These are phyloP conservation scores for Ajuga chamaepitys DNA, from an alignment of 257 asterid genomes.

Conservation along the genomic window DNA sequence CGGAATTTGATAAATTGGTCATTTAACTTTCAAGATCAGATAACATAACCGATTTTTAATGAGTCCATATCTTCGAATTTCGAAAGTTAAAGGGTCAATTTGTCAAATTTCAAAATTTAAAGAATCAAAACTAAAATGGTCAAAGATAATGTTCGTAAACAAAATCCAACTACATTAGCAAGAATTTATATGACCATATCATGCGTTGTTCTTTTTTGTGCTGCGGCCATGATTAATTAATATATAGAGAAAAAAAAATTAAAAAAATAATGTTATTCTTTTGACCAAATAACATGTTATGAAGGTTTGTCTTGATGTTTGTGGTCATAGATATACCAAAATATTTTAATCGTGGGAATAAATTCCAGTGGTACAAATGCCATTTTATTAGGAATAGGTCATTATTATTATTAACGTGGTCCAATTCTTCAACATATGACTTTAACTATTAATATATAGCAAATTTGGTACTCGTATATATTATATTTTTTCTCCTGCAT, in stretches of 20 bases:
- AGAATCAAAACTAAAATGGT: no score
- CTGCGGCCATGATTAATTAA: slow-evolving; percentile 20
- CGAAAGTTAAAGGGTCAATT: no score
- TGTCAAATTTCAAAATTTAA: no score
- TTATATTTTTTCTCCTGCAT: no score
- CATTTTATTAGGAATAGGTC: slow-evolving; percentile 5
- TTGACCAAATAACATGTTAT: slow-evolving; percentile 32
- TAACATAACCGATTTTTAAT: no score
- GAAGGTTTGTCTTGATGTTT: slow-evolving; percentile 9
- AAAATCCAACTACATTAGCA: no score
- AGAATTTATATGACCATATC: neutral
- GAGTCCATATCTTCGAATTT: no score
- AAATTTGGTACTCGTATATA: neutral
- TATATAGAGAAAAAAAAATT: neutral
- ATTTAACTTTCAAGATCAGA: no score
- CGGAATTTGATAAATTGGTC: no score
- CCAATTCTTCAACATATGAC: slow-evolving; percentile 9
- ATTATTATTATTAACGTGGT: slow-evolving; percentile 18
- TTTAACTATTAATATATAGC: neutral
- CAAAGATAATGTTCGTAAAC: no score
- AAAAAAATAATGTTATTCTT: neutral
- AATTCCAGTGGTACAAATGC: slow-evolving; percentile 7
- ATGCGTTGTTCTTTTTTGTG: slow-evolving; percentile 2
- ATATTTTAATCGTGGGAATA: slow-evolving; percentile 13
- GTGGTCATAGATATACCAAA: slow-evolving; percentile 14